Evolutionary conservation across 2,329 filamentous ascomycete genomes (phyloP).

Genomic region (Bipolaris zeicola): DNA sequence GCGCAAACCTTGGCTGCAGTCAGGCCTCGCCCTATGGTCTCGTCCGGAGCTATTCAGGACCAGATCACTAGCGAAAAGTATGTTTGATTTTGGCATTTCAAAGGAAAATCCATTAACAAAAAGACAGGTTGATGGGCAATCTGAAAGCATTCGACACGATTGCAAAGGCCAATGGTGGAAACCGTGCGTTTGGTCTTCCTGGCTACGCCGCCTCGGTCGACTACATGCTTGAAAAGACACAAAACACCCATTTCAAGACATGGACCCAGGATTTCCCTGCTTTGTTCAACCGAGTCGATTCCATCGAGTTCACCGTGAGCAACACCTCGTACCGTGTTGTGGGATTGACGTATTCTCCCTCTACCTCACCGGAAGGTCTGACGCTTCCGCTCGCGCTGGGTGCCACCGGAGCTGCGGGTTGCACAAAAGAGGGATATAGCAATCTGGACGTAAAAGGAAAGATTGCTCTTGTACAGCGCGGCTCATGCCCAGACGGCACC

Average conservation of each 20-base stretch:
- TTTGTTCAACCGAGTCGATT: conserved; percentile 50
- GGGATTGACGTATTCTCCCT: conserved; percentile 56
- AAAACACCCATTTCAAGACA: conserved; percentile 45
- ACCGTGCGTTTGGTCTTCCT: conserved; percentile 64
- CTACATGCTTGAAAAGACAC: conserved; percentile 59
- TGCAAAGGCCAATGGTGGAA: conserved; percentile 61
- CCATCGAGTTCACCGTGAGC: conserved; percentile 49
- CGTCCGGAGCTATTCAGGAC: conserved; percentile 50
- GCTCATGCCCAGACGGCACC: conserved; percentile 50
- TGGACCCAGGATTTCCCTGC: conserved; percentile 60
- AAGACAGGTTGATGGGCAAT: conserved; percentile 57
- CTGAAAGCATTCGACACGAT: conserved; percentile 63
- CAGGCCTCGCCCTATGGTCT: conserved; percentile 31
- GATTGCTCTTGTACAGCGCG: conserved; percentile 52
- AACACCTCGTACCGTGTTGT: conserved; percentile 48
- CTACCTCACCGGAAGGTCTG: conserved; percentile 54
- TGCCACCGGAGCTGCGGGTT: conserved; percentile 48
- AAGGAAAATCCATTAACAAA: not conserved
- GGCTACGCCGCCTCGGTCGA: conserved; percentile 65
- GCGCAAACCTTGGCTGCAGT: conserved; percentile 33
- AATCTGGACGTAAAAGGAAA: conserved; percentile 48
- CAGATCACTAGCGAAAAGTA: conserved; percentile 50
- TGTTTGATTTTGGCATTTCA: not conserved
- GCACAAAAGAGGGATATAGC: conserved; percentile 47
- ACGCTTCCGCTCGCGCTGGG: conserved; percentile 51